Conservation (phyloP, 208 protist species). For the Trypanosoma grayi region DNA sequence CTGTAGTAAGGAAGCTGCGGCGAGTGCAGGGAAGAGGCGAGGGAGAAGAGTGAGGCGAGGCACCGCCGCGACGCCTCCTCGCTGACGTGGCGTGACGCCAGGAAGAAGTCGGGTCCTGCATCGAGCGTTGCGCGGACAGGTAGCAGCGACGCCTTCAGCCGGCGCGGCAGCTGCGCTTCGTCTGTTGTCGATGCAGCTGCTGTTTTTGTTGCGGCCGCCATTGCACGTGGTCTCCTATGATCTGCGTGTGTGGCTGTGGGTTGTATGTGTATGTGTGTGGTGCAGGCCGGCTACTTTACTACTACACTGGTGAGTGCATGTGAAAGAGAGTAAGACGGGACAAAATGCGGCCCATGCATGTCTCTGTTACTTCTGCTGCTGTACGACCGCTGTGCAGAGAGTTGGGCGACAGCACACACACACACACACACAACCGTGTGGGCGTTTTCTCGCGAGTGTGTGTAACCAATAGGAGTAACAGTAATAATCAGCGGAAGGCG, state of each 20-base stretch:
- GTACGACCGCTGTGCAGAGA: too few relatives aligned
- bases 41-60: conserved; percentile 65
- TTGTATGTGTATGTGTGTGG: background rate
- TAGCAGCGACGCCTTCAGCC: conserved; percentile 15
- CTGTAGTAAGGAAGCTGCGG: conserved; percentile 55
- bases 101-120: conserved; percentile 37
- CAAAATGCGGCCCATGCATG: background rate
- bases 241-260: background rate
- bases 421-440: too few relatives aligned
- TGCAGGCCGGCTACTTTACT: background rate
- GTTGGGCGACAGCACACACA: too few relatives aligned
- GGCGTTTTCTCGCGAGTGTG: too few relatives aligned
- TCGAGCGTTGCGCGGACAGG: conserved; percentile 18
- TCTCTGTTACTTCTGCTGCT: background rate
- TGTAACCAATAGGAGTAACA: too few relatives aligned
- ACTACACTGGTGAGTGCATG: background rate
- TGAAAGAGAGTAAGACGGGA: background rate
- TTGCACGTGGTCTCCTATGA: too few relatives aligned
- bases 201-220: background rate
- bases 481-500: too few relatives aligned
- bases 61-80: conserved; percentile 45
- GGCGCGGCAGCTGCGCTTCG: conserved; percentile 29
- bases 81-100: conserved; percentile 39
- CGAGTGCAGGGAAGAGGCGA: conserved; percentile 80
- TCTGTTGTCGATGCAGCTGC: background rate